These are phyloP conservation scores for Cymbopogon flexuosus DNA, from an alignment of 202 grass and related monocot species.

Conservation along the genomic window DNA sequence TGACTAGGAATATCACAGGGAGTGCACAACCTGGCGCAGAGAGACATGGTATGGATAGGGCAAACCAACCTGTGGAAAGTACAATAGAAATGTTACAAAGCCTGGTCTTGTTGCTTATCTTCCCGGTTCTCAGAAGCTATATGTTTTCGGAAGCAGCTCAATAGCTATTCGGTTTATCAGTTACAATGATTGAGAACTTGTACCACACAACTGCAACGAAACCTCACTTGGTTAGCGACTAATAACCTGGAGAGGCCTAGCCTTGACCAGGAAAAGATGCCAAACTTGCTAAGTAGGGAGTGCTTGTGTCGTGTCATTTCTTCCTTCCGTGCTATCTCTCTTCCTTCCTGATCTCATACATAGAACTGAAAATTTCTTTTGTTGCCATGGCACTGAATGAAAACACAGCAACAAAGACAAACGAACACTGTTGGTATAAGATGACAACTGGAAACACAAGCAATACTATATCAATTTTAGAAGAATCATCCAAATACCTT, in stretches of 20 bases:
- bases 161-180: background rate
- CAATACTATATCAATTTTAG: background rate
- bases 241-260: background rate
- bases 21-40: background rate
- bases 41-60: background rate
- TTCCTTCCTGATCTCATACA: slow-evolving; percentile 12
- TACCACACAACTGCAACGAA: no score
- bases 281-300: background rate
- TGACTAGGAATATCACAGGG: background rate
- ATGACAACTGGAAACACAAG: background rate
- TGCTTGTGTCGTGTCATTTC: background rate
- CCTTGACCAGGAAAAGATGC: background rate
- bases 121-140: background rate
- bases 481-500: slow-evolving; percentile 44
- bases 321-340: background rate
- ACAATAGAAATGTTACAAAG: background rate
- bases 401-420: slow-evolving; percentile 14
- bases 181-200: background rate
- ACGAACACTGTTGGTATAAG: background rate
- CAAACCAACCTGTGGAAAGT: background rate
- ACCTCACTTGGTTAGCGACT: background rate
- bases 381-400: slow-evolving; percentile 42
- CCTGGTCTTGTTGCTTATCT: background rate
- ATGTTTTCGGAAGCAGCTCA: background rate
- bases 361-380: slow-evolving; percentile 50